Evolutionary conservation across 768 basidiomycete genomes (phyloP), one percentile per base, ranked within the genome.

Genomic region (Tulasnella sp.): DNA sequence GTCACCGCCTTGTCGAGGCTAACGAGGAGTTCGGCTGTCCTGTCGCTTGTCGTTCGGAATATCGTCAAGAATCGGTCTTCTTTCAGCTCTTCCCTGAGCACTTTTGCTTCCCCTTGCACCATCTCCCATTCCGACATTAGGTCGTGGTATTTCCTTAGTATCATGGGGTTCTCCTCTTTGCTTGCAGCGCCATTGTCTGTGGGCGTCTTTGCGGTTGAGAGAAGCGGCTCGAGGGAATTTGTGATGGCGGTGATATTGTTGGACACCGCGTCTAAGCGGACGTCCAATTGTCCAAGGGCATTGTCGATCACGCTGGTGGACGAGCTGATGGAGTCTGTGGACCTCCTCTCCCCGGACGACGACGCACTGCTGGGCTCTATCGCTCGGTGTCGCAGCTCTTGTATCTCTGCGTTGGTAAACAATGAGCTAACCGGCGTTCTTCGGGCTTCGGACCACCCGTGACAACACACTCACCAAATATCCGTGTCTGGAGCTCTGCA

Each of bases 51-150:
- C 4, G 88, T 93, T 62, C 92, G 79, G 70, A 97, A 97, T 19
- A 97, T 88, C 9, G 85, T 86, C 64, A 98, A 75, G 89, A 90
- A 96, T 64, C 93, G 93, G 70, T 97, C 94, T 69, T 97, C 94
- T 70, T 88, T 92, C 62, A 98, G 74, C 69, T 99, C 96, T 65
- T 93, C 90, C 61, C 84, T 75, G 58, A 97, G 70, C 25, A 83
- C 80, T 41, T 86, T 82, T 54, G 83, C 85, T 64, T 90, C 86
- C 54, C 79, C 79, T 66, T 84, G 82, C 8, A 91, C 78, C 8
- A 78, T 71, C 59, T 86, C 81, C 92, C 91, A 97, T 37, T 93
- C 91, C 8, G 73, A 68, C 29, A 80, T 63, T 50, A 94, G 71
- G 9, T 83, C 75, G 12, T 79, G 76, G 66, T 90, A 83, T 65